Conservation (phyloP, 108 stramenopile genomes). For the Conticribra guillardii region DNA sequence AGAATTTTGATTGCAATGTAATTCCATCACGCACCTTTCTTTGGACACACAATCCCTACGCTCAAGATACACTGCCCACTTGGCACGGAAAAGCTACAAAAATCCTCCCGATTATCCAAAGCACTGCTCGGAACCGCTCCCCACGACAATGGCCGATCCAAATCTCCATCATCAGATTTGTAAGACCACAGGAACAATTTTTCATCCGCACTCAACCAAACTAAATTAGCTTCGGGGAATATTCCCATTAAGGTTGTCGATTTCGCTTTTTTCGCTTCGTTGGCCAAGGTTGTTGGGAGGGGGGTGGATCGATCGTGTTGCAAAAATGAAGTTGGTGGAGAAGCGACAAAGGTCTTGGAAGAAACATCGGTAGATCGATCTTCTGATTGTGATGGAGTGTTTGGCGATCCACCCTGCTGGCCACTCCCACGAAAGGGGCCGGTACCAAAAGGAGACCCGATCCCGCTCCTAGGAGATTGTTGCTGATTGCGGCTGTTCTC, state of each 20-base stretch:
- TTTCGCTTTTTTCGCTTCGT: slow-evolving; percentile 49
- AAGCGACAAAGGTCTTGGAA: not conserved
- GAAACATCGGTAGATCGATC: not conserved
- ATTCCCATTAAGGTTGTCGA: slow-evolving; percentile 88
- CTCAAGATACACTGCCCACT: slow-evolving; percentile 77
- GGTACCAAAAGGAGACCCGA: not conserved
- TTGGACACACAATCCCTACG: slow-evolving; percentile 87
- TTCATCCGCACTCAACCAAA: slow-evolving; percentile 93
- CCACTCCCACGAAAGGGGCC: not conserved
- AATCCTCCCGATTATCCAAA: slow-evolving; percentile 41
- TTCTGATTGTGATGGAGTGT: not conserved
- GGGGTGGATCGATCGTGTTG: slow-evolving; percentile 68
- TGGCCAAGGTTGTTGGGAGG: slow-evolving; percentile 62
- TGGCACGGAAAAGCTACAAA: slow-evolving; percentile 77
- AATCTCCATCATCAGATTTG: slow-evolving; percentile 13
- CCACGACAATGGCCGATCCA: not conserved
- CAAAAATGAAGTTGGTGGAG: slow-evolving; percentile 30
- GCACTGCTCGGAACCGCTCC: slow-evolving; percentile 7
- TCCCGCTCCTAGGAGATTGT: not conserved
- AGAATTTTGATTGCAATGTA: not conserved
- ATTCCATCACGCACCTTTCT: slow-evolving; percentile 56
- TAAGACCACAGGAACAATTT: slow-evolving; percentile 91
- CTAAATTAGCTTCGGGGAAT: slow-evolving; percentile 86
- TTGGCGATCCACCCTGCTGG: not conserved
- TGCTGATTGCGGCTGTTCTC: too few species aligned